Percentiles rank a stretch among this genome's conserved stretches.
Evolutionary conservation across 2,329 filamentous ascomycete species (phyloP).

Genomic region (Ophiosphaerella korrae): DNA sequence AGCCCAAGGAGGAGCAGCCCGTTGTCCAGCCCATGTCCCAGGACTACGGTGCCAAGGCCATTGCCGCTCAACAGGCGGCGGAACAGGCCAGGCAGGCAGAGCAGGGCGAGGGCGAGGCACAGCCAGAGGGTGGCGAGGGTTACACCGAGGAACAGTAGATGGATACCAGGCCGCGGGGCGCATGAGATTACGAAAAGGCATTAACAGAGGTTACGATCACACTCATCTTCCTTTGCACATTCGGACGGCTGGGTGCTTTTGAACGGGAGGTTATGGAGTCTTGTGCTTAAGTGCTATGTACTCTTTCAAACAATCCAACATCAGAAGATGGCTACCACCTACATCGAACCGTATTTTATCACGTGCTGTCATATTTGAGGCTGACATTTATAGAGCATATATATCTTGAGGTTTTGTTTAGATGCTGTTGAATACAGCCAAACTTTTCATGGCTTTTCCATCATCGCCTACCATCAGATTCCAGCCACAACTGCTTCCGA

Average conservation of each 20-base stretch:
- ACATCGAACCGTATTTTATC: slow-evolving; percentile 1
- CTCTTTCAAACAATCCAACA: slow-evolving; percentile 39
- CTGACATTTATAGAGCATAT: not conserved
- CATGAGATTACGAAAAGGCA: slow-evolving; percentile 39
- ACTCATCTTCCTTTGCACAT: slow-evolving; percentile 40
- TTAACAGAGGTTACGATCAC: slow-evolving; percentile 33
- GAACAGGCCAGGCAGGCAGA: slow-evolving; percentile 64
- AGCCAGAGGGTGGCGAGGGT: slow-evolving; percentile 37
- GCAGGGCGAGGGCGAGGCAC: slow-evolving; percentile 60
- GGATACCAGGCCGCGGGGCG: slow-evolving; percentile 28
- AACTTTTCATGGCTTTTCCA: slow-evolving; percentile 61
- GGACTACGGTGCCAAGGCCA: slow-evolving; percentile 96
- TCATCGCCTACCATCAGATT: slow-evolving; percentile 66
- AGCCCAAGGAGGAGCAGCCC: slow-evolving; percentile 99
- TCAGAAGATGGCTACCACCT: slow-evolving; percentile 35
- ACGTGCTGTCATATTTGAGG: not conserved
- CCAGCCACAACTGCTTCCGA: slow-evolving; percentile 69
- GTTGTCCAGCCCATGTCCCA: slow-evolving; percentile 95
- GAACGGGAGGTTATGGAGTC: slow-evolving; percentile 36
- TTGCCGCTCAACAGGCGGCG: slow-evolving; percentile 70
- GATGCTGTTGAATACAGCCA: slow-evolving; percentile 62
- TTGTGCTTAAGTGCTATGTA: slow-evolving; percentile 33
- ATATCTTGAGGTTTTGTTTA: slow-evolving; percentile 4
- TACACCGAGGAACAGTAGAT: slow-evolving; percentile 42
- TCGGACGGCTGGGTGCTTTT: slow-evolving; percentile 37